A percentile compares a stretch with the other conserved stretches of the same genome.
Conservation (phyloP, 139 green algal genomes). For the Volvox africanus region DNA sequence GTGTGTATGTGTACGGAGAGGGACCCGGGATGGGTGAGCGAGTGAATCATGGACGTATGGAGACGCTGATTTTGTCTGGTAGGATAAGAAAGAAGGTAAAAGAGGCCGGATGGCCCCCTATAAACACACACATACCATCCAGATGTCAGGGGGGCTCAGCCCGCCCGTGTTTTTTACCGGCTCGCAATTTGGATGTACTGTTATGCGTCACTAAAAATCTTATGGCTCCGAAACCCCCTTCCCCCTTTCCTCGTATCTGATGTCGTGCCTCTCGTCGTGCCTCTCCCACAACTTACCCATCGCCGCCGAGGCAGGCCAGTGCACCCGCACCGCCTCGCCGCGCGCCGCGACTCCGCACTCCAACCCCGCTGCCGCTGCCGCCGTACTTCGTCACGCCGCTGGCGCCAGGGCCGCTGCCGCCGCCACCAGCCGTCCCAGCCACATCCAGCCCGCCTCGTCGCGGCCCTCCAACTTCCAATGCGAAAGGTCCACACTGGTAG, state of each 20-base stretch:
- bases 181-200: no score
- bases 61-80: no score
- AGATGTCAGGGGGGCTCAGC: no score
- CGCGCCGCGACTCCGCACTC: constrained; percentile 30
- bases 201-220: no score
- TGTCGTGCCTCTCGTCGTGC: no score
- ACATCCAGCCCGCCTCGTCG: background rate
- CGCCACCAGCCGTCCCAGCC: background rate
- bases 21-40: background rate
- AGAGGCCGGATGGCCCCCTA: no score
- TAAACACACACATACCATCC: no score
- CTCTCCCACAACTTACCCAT: background rate
- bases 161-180: no score
- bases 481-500: constrained; percentile 64
- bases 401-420: background rate
- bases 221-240: no score
- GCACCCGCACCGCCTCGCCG: background rate
- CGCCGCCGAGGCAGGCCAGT: constrained; percentile 34
- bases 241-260: no score
- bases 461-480: constrained; percentile 50
- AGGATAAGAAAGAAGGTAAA: background rate
- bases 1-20: background rate
- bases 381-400: background rate
- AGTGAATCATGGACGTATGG: background rate
- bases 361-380: background rate